Percentiles rank a stretch among this genome's conserved stretches.
Conservation (phyloP, 2,329 filamentous ascomycete genomes). For the Exserohilum turcica region DNA sequence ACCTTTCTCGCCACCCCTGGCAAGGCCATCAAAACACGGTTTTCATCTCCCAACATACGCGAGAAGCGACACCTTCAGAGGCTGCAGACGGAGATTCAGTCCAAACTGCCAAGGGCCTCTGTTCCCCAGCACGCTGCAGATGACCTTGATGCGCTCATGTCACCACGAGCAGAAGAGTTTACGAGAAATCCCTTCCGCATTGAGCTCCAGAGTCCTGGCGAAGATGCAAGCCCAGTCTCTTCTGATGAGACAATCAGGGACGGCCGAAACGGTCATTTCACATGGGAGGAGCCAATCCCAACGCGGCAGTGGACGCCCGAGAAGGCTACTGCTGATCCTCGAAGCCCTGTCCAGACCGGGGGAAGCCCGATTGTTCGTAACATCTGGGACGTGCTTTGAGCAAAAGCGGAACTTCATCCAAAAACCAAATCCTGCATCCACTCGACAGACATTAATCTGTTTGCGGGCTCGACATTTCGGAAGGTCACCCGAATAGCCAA, state of each 20-base stretch:
- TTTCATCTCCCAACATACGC: constrained; percentile 48
- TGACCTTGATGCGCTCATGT: constrained; percentile 65
- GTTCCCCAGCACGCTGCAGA: constrained; percentile 38
- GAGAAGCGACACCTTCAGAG: constrained; percentile 47
- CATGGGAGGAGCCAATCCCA: constrained; percentile 33
- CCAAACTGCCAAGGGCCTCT: constrained; percentile 39
- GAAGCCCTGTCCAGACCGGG: constrained; percentile 75
- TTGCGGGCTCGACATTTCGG: neutral
- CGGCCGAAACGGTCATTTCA: constrained; percentile 30
- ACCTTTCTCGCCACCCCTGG: constrained; percentile 39
- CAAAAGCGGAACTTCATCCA: neutral
- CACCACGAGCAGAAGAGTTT: constrained; percentile 74
- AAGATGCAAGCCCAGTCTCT: constrained; percentile 38
- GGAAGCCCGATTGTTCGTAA: constrained; percentile 76
- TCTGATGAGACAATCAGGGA: constrained; percentile 43
- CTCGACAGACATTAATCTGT: neutral
- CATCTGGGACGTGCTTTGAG: constrained; percentile 76
- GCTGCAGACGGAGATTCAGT: constrained; percentile 48
- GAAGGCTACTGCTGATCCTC: constrained; percentile 67
- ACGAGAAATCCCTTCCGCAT: constrained; percentile 58
- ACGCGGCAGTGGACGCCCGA: constrained; percentile 55
- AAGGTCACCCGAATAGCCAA: neutral
- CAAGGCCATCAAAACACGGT: constrained; percentile 42
- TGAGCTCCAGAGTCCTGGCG: constrained; percentile 32
- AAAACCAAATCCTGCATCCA: neutral